Conservation (phyloP, 1,284 basidiomycete genomes). For the Cryptococcus deneoformans region DNA sequence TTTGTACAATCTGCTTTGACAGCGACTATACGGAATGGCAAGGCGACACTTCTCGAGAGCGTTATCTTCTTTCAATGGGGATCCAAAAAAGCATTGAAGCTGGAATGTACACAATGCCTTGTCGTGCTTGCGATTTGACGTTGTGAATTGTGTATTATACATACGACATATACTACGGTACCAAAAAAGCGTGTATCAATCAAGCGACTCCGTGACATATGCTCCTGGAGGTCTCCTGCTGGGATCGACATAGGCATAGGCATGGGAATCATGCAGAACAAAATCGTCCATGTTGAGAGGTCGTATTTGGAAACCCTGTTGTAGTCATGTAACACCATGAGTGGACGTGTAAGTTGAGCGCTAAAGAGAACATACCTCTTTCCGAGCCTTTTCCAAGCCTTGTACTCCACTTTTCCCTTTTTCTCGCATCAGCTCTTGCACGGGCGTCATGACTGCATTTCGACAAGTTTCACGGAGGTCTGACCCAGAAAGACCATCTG, state of each 20-base stretch:
- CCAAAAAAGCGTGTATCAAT: not conserved
- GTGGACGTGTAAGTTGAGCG: too few relatives aligned
- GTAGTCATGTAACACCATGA: too few relatives aligned
- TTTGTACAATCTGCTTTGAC: too few relatives aligned
- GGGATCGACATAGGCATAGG: slow-evolving; percentile 46
- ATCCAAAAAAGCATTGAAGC: too few relatives aligned
- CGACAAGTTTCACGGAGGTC: slow-evolving; percentile 95
- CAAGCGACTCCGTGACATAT: slow-evolving; percentile 10
- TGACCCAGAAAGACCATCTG: slow-evolving; percentile 81
- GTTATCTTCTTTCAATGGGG: too few relatives aligned
- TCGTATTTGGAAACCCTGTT: slow-evolving; percentile 69
- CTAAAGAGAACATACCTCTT: too few relatives aligned
- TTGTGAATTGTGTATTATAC: too few relatives aligned
- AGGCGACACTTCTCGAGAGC: too few relatives aligned
- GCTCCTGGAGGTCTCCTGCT: slow-evolving; percentile 23
- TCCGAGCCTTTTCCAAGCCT: slow-evolving; percentile 42
- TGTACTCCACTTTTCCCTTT: slow-evolving; percentile 51
- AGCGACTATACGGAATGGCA: too few relatives aligned
- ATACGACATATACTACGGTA: too few relatives aligned
- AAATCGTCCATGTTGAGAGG: slow-evolving; percentile 70
- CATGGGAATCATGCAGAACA: slow-evolving; percentile 57
- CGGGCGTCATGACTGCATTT: slow-evolving; percentile 86
- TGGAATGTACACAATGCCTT: too few relatives aligned
- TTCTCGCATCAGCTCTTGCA: slow-evolving; percentile 76
- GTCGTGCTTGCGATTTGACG: too few relatives aligned